Evolutionary conservation across 495 filamentous ascomycete genomes (phyloP).

Genomic region (Penicillium lividum): DNA sequence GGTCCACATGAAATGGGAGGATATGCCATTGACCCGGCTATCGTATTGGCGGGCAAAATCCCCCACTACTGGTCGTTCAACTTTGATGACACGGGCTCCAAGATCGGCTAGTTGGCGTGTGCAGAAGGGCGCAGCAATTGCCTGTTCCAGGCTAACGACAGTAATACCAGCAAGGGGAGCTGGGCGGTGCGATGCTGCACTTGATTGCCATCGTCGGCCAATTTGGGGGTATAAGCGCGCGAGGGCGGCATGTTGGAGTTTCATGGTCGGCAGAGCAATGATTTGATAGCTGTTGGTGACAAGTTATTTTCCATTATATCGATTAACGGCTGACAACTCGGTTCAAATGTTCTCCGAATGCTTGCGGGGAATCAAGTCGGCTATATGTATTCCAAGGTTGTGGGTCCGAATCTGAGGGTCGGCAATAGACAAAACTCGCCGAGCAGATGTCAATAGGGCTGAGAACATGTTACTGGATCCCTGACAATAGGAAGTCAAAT

Average conservation of each 20-base stretch:
- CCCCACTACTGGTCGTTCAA: conserved; percentile 49
- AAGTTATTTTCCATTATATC: no score
- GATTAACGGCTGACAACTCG: no score
- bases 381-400: not conserved
- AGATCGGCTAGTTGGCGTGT: conserved; percentile 54
- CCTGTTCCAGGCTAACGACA: conserved; percentile 55
- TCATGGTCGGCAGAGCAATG: not conserved
- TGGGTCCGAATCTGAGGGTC: no score
- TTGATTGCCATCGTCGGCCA: conserved; percentile 16
- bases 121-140: conserved; percentile 54
- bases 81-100: conserved; percentile 54
- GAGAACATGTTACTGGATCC: no score
- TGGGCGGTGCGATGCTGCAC: conserved; percentile 13
- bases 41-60: conserved; percentile 56
- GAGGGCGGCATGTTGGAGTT: not conserved
- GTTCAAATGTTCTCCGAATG: no score
- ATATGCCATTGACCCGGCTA: conserved; percentile 44
- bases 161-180: conserved; percentile 47
- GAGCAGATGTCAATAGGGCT: not conserved
- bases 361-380: not conserved
- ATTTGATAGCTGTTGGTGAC: not conserved
- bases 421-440: not conserved
- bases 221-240: not conserved
- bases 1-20: conserved; percentile 56
- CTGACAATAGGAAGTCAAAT: no score